A percentile compares a stretch with the other conserved stretches of the same genome.
Conservation (phyloP, 805 yeast genomes). For the Yarrowia phangngaensis region DNA sequence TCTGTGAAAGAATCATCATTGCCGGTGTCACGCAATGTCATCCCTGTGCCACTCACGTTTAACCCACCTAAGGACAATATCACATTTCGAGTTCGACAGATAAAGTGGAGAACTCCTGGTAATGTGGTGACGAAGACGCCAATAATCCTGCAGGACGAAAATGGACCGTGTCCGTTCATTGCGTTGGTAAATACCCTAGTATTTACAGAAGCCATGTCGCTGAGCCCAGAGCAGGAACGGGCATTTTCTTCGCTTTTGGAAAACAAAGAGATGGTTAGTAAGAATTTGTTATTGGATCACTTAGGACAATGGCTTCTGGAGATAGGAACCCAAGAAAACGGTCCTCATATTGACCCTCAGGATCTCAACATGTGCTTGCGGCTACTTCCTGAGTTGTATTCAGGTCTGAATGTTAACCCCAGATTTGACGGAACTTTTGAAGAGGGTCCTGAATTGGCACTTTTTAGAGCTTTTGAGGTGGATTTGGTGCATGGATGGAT, state of each 20-base stretch:
- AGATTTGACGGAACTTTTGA: conserved; percentile 59
- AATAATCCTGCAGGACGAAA: conserved; percentile 68
- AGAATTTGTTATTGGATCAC: conserved; percentile 10
- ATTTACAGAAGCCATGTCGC: conserved; percentile 39
- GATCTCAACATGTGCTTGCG: conserved; percentile 47
- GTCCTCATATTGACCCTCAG: conserved; percentile 32
- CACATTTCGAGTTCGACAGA: conserved; percentile 6
- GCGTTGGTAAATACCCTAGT: conserved; percentile 71
- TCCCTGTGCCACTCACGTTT: conserved; percentile 10
- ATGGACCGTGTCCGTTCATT: conserved; percentile 86
- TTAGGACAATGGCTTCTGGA: conserved; percentile 17
- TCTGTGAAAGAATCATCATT: too few species aligned
- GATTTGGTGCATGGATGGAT: conserved; percentile 83
- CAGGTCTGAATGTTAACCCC: conserved; percentile 73
- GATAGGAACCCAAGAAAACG: conserved; percentile 1
- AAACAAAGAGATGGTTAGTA: conserved; percentile 17
- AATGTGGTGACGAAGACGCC: conserved; percentile 26
- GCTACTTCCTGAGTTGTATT: conserved; percentile 58
- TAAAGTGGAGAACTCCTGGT: conserved; percentile 18
- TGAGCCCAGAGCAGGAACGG: conserved; percentile 6
- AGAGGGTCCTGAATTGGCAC: conserved; percentile 44
- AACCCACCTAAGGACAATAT: conserved; percentile 22
- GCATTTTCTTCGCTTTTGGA: conserved; percentile 2
- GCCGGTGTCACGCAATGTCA: conserved; percentile 2
- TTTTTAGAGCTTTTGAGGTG: conserved; percentile 58